These are phyloP conservation scores for Garcia nutans DNA, from an alignment of 345 rosid species.

Conservation along the genomic window DNA sequence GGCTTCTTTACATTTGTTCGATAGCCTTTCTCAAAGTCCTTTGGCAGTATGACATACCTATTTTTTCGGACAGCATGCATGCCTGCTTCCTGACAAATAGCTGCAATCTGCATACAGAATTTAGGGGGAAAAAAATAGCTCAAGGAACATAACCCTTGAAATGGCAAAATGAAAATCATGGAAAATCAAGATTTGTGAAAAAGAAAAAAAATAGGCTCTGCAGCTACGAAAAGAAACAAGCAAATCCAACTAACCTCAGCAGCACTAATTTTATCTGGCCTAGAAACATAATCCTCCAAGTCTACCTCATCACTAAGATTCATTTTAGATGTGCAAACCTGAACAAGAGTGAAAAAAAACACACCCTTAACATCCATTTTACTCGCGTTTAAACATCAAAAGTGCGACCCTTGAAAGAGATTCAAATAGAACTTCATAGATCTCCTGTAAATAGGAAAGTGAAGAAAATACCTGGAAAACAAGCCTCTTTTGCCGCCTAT, in stretches of 20 bases:
- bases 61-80: constrained; percentile 99
- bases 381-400: no score
- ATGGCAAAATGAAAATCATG: not conserved
- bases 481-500: constrained; percentile 97
- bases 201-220: not conserved
- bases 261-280: constrained; percentile 99
- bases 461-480: constrained; percentile 70
- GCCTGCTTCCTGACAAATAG: constrained; percentile 99
- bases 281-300: constrained; percentile 97
- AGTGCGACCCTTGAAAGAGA: not conserved
- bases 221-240: not conserved
- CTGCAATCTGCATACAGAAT: constrained; percentile 60
- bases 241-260: constrained; percentile 74
- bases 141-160: no score
- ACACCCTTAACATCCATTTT: not conserved
- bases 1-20: constrained; percentile 97
- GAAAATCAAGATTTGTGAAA: not conserved
- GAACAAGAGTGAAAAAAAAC: constrained; percentile 10
- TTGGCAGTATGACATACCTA: constrained; percentile 91
- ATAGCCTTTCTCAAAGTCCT: constrained; percentile 98
- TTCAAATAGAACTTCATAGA: not conserved
- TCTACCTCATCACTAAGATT: constrained; percentile 95
- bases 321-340: constrained; percentile 99
- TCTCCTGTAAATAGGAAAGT: not conserved
- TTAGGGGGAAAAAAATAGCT: not conserved